phyloP scores from a whole-genome alignment of 1,139 yeast species.

The Debaryomyces robertsiae region DNA sequence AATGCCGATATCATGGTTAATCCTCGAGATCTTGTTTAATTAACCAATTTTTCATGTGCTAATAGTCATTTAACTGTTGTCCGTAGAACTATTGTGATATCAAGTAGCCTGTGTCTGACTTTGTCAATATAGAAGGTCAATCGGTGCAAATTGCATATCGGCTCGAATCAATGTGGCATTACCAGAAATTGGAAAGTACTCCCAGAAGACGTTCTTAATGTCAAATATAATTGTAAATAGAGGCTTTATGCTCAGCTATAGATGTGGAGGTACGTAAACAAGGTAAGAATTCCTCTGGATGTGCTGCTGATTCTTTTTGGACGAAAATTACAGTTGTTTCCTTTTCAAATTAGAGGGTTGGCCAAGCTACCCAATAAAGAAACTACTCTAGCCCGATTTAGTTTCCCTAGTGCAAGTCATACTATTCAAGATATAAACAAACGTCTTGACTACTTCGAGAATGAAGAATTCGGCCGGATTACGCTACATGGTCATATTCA shows the following conservation, averaged over 20 bases:
- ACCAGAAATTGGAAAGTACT: conserved; percentile 6
- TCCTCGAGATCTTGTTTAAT: not conserved
- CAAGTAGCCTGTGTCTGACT: too few species aligned
- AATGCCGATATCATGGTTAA: conserved; percentile 20
- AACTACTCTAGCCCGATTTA: conserved; percentile 34
- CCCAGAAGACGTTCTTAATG: too few species aligned
- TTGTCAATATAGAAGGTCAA: too few species aligned
- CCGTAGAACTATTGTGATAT: too few species aligned
- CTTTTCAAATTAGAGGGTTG: not conserved
- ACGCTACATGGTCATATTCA: conserved; percentile 81
- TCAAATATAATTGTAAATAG: not conserved
- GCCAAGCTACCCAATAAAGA: conserved; percentile 26
- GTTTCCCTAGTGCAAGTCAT: conserved; percentile 43
- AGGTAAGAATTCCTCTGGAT: not conserved
- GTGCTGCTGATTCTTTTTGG: not conserved
- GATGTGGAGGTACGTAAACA: conserved; percentile 1
- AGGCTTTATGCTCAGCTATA: not conserved
- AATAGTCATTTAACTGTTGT: too few species aligned
- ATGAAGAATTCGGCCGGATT: conserved; percentile 21
- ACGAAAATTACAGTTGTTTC: not conserved
- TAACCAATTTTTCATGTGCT: not conserved
- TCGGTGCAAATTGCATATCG: too few species aligned
- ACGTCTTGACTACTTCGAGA: conserved; percentile 17
- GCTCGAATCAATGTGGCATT: not conserved
- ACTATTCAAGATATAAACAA: conserved; percentile 24